Base-by-base conservation (phyloP, 805 yeast species). In the Zygosaccharomyces lentus region DNA sequence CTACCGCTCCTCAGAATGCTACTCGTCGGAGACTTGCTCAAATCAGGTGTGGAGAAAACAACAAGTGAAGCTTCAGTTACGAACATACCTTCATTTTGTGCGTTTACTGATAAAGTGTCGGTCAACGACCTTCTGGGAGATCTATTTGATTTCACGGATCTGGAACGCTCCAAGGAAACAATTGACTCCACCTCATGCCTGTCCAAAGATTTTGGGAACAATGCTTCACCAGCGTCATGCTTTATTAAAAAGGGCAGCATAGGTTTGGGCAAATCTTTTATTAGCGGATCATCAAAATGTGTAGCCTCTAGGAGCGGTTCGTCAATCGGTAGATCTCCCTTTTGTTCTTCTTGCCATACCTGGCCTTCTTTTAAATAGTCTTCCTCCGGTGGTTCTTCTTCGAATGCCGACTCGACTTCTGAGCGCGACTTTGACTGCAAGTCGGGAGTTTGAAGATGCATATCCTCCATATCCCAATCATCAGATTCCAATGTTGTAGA, bases 151-250 rank as follows among this genome's bases (percentile, higher is more conserved):
- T 69, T 75, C 0, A 82, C 70, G 0, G 88, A 81, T 57, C 77
- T 74, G 6, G 84, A 77, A 49, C 90, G 72, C 61, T 86, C 95
- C 36, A 86, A 59, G 6, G 84, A 75, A 2, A 83, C 82, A 47
- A 86, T 86, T 37, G 86, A 81, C 52, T 82, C 86, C 9, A 86
- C 85, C 57, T 86, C 95, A 43, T 75, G 78, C 0, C 77, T 71
- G 47, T 75, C 82, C 26, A 86, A 67, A 2, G 80, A 76, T 58
- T 81, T 84, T 0, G 95, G 95, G 61, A 86, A 86, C 21, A 85
- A 62, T 0, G 81, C 78, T 46, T 84, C 82, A 21, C 82, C 81
- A 4, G 67, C 62, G 48, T 70, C 72, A 8, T 66, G 53, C 37
- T 54, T 64, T 4, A 23, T 13, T 17, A 38, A 34, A 13, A 38